Evolutionary conservation across 768 basidiomycete species (phyloP).

Genomic region (Dentipellis fragilis): DNA sequence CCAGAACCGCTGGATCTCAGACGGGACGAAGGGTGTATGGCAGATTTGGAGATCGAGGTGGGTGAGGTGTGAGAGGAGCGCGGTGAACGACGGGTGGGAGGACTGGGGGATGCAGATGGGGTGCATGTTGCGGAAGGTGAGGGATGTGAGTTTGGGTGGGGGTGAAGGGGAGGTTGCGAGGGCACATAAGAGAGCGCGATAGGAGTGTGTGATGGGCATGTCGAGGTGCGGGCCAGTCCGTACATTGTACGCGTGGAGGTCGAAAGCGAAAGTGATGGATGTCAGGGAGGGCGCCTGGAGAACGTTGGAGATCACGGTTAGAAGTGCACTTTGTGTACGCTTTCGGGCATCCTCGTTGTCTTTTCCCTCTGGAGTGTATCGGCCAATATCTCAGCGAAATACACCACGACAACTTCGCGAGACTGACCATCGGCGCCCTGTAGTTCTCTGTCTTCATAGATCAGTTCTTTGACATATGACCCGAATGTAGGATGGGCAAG

Average conservation of each 20-base stretch:
- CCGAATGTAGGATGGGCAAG: not conserved
- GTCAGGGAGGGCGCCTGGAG: conserved; percentile 1
- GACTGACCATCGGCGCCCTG: too few species aligned
- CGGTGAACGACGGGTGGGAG: not conserved
- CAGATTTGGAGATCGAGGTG: not conserved
- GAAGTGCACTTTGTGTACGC: not conserved
- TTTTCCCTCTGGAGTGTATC: too few species aligned
- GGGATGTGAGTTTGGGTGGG: not conserved
- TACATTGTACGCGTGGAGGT: conserved; percentile 5
- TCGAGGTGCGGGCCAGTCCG: not conserved
- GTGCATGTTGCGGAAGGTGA: not conserved
- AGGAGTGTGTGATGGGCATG: not conserved
- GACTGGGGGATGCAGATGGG: not conserved
- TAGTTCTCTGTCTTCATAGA: not conserved
- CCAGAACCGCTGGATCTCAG: not conserved
- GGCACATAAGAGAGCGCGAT: not conserved
- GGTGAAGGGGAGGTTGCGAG: not conserved
- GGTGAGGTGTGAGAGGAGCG: not conserved
- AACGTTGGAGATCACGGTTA: conserved; percentile 3
- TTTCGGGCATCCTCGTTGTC: not conserved
- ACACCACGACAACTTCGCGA: too few species aligned
- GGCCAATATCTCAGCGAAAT: too few species aligned
- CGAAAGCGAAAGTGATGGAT: conserved; percentile 1
- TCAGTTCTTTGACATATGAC: not conserved
- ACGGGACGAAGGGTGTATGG: not conserved